Percentiles rank a stretch among this genome's conserved stretches.
Evolutionary conservation across 2,329 filamentous ascomycete genomes (phyloP).

Genomic region (Rhexocercosporidium sp.): DNA sequence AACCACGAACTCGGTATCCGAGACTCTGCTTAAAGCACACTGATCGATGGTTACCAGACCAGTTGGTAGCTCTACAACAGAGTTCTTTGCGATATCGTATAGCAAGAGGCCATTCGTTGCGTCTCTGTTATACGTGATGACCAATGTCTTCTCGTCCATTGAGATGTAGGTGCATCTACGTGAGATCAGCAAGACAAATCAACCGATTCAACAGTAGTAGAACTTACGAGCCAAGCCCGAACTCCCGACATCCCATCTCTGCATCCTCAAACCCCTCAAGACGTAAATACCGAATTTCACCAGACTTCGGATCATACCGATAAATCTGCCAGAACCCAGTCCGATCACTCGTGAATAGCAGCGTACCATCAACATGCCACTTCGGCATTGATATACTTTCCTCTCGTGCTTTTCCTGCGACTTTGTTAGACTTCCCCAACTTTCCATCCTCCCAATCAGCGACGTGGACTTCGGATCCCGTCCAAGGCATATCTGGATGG

Average conservation of each 20-base stretch:
- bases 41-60: slow-evolving; percentile 43
- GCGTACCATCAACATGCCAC: slow-evolving; percentile 54
- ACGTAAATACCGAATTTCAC: slow-evolving; percentile 40
- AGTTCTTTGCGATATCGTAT: slow-evolving; percentile 45
- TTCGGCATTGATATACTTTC: slow-evolving; percentile 55
- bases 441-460: slow-evolving; percentile 49
- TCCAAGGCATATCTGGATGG: slow-evolving; percentile 59
- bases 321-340: slow-evolving; percentile 55
- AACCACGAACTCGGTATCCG: slow-evolving; percentile 45
- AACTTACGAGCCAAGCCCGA: slow-evolving; percentile 29
- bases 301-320: slow-evolving; percentile 40
- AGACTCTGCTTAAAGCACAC: slow-evolving; percentile 45
- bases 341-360: slow-evolving; percentile 55
- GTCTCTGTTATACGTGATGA: slow-evolving; percentile 42
- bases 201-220: not conserved
- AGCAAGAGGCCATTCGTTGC: slow-evolving; percentile 45
- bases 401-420: slow-evolving; percentile 49
- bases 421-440: slow-evolving; percentile 41
- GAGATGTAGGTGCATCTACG: slow-evolving; percentile 48
- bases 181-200: slow-evolving; percentile 35
- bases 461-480: slow-evolving; percentile 50
- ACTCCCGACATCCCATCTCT: slow-evolving; percentile 44
- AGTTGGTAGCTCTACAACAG: slow-evolving; percentile 43
- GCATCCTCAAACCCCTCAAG: slow-evolving; percentile 49
- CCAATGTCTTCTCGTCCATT: slow-evolving; percentile 44